Conservation (phyloP, 2,329 filamentous ascomycete genomes). For the Colletotrichum chrysophilum region DNA sequence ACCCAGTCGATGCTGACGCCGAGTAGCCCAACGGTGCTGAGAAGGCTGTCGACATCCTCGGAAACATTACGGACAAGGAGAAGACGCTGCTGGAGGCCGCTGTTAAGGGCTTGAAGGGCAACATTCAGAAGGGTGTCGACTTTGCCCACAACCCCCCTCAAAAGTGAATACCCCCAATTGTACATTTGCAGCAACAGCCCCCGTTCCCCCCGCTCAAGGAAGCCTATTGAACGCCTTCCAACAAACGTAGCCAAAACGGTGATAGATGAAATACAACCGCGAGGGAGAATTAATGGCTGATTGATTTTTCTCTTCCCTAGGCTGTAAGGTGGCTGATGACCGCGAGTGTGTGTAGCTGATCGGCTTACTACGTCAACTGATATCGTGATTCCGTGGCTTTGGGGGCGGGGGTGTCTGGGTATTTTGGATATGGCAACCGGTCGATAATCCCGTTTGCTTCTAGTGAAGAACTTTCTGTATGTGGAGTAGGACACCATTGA, state of each 20-base stretch:
- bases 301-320: conserved; percentile 29
- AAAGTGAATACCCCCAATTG: conserved; percentile 69
- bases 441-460: background rate
- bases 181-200: conserved; percentile 11
- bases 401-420: background rate
- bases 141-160: conserved; percentile 88
- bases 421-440: background rate
- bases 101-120: conserved; percentile 82
- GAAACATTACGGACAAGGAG: conserved; percentile 82
- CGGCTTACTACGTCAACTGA: background rate
- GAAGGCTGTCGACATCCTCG: conserved; percentile 83
- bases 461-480: background rate
- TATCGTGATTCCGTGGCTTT: conserved; percentile 1
- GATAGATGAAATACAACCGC: conserved; percentile 22
- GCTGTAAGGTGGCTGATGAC: conserved; percentile 28
- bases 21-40: conserved; percentile 79
- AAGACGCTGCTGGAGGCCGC: conserved; percentile 82
- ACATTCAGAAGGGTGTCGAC: conserved; percentile 91
- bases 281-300: conserved; percentile 31
- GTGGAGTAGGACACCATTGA: conserved; percentile 1
- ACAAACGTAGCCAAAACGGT: conserved; percentile 24
- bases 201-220: background rate
- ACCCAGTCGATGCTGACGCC: conserved; percentile 28
- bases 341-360: conserved; percentile 5
- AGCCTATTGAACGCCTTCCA: conserved; percentile 15